Conservation (phyloP, 306 rosid genomes). For the Crataegus laevigata region DNA sequence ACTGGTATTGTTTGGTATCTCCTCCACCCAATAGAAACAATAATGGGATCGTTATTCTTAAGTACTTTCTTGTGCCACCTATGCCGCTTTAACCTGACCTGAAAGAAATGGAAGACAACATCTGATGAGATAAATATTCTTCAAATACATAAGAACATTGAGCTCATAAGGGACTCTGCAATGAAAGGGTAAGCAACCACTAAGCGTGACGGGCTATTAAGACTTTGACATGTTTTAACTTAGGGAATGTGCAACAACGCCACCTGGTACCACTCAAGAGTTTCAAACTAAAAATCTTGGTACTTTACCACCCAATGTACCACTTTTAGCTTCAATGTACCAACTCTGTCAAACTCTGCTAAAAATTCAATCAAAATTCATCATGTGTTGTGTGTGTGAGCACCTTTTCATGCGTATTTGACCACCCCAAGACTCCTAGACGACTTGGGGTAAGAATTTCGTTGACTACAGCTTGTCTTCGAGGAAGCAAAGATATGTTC, state of each 20-base stretch:
- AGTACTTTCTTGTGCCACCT: constrained; percentile 92
- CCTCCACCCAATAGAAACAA: constrained; percentile 94
- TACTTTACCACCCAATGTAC: no score
- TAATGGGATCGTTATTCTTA: constrained; percentile 82
- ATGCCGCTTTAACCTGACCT: constrained; percentile 87
- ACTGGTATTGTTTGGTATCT: constrained; percentile 90
- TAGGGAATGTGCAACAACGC: not conserved
- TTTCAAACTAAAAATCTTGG: no score
- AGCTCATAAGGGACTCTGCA: not conserved
- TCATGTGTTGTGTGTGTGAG: no score
- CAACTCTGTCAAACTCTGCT: not conserved
- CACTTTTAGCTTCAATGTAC: no score
- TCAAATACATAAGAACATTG: not conserved
- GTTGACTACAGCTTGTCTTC: no score
- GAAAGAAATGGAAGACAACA: constrained; percentile 12
- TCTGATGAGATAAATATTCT: not conserved
- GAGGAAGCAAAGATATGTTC: not conserved
- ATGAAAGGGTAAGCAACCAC: not conserved
- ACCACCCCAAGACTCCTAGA: no score
- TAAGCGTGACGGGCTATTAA: not conserved
- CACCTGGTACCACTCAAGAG: not conserved
- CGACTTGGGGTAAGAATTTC: no score
- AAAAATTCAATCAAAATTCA: not conserved
- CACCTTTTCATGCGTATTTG: no score
- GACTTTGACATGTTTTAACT: not conserved